Evolutionary conservation across 768 basidiomycete genomes (phyloP).

Genomic region (Leucocoprinus sp.): DNA sequence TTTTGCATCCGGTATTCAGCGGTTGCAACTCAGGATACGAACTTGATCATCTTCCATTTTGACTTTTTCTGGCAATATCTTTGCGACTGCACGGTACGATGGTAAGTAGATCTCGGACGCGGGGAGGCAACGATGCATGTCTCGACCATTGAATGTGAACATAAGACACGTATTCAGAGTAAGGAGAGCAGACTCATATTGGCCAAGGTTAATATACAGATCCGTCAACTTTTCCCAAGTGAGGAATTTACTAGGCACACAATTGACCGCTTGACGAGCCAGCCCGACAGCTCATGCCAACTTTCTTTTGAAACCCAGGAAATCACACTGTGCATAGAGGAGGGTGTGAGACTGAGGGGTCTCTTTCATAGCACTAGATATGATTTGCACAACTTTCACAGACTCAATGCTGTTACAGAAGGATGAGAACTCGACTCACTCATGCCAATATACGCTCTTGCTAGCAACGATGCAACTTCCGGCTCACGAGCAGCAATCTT

Average conservation of each 20-base stretch:
- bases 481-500: slow-evolving; percentile 80
- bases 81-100: slow-evolving; percentile 74
- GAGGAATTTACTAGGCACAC: slow-evolving; percentile 96
- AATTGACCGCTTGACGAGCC: slow-evolving; percentile 93
- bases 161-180: slow-evolving; percentile 99
- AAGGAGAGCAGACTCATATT: slow-evolving; percentile 80
- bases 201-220: slow-evolving; percentile 82
- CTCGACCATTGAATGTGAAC: slow-evolving; percentile 98
- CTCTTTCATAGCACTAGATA: slow-evolving; percentile 72
- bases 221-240: slow-evolving; percentile 99
- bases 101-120: slow-evolving; percentile 81
- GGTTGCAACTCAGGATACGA: too few species aligned
- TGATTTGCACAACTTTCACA: slow-evolving; percentile 95
- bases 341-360: slow-evolving; percentile 92
- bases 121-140: slow-evolving; percentile 78
- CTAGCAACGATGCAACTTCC: slow-evolving; percentile 82
- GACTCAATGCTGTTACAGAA: slow-evolving; percentile 45
- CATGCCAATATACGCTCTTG: slow-evolving; percentile 92
- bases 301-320: slow-evolving; percentile 79
- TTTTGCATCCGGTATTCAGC: slow-evolving; percentile 99
- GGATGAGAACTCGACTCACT: slow-evolving; percentile 45
- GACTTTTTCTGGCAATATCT: slow-evolving; percentile 80
- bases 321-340: slow-evolving; percentile 91
- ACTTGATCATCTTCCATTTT: slow-evolving; percentile 84
- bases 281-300: slow-evolving; percentile 85